Base-by-base conservation (phyloP, 2,329 filamentous ascomycete genomes). In the Akanthomyces dipterigenus region DNA sequence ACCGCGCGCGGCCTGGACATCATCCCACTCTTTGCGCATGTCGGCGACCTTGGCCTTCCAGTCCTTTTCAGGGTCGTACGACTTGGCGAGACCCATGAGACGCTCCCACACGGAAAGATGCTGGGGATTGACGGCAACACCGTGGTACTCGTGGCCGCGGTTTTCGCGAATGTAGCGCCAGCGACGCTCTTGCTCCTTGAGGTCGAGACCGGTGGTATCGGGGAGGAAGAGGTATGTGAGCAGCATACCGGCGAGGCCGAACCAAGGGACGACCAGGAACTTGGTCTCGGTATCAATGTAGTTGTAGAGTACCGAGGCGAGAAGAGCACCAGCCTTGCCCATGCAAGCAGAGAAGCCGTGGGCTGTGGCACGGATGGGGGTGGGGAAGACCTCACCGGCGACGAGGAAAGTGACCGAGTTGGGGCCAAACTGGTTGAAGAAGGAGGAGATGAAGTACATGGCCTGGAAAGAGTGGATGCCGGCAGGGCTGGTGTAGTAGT, bases 371-470 rank as follows among this genome's bases (percentile, higher is more conserved):
- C 93, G 92, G 67, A 98, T 87, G 11, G 93, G 90, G 0, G 93
- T 96, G 11, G 93, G 93, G 82, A 91, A 98, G n/a, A 96, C 91
- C 75, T 98, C 93, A 48, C 91, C 93, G 48, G 93, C 93, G 40
- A 96, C 90, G 67, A 98, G 85, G 89, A 98, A 98, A 64, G 93
- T 96, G 70, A 97, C 92, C 51, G 87, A 88, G 83, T 98, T 98
- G 76, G 93, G 93, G 14, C 93, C 93, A 71, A 98, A 98, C 74
- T 98, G 93, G 83, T 97, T 97, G 87, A 98, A 98, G 82, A 98
- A 98, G 26, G 91, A 96, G 8, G 91, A 96, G 68, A 98, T 75
- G 79, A 96, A 97, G 83, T 97, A 97, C 91, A 98, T 96, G 72
- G 93, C 87, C 80, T 97, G 93, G 87, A 98, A 98, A n/a, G 82